A percentile compares a stretch with the other conserved stretches of the same genome.
Conservation (phyloP, 768 basidiomycete genomes). For the Agrocybe praecox region DNA sequence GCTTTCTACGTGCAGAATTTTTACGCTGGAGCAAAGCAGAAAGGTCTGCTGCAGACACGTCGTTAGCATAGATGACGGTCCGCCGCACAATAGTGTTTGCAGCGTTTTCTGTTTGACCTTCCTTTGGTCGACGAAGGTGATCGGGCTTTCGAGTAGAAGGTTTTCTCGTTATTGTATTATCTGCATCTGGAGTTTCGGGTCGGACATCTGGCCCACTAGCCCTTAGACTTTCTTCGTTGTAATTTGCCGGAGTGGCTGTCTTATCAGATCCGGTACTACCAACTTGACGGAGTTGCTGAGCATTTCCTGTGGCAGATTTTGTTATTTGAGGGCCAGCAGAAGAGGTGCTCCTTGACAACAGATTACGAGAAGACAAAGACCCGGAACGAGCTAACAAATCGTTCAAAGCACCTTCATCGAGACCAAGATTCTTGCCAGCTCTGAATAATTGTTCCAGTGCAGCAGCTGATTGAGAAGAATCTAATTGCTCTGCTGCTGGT, state of each 20-base stretch:
- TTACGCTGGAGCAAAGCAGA: conserved; percentile 57
- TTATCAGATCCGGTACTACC: conserved; percentile 32
- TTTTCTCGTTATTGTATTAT: conserved; percentile 35
- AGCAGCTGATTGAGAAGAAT: conserved; percentile 33
- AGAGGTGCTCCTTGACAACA: conserved; percentile 19
- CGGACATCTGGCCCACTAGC: conserved; percentile 29
- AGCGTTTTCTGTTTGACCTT: conserved; percentile 35
- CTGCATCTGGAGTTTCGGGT: conserved; percentile 25
- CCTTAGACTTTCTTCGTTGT: conserved; percentile 12
- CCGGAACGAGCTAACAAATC: conserved; percentile 74
- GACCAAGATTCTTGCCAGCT: conserved; percentile 73
- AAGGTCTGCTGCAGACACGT: conserved; percentile 61
- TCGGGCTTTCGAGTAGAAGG: conserved; percentile 37
- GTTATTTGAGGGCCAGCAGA: conserved; percentile 11
- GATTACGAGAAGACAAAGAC: conserved; percentile 56
- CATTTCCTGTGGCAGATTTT: conserved; percentile 10
- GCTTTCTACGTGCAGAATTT: conserved; percentile 59
- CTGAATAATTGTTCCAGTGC: conserved; percentile 76
- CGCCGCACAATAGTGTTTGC: conserved; percentile 66
- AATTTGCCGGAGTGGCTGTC: conserved; percentile 27
- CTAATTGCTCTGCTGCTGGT: conserved; percentile 12
- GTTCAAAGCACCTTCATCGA: conserved; percentile 71
- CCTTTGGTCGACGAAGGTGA: conserved; percentile 41
- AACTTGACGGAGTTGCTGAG: conserved; percentile 25
- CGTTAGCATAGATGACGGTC: conserved; percentile 80